Percentiles rank a stretch among this genome's conserved stretches.
Evolutionary conservation across 371 early-diverging fungal species (phyloP).

Genomic region (Nematocida homosporus): DNA sequence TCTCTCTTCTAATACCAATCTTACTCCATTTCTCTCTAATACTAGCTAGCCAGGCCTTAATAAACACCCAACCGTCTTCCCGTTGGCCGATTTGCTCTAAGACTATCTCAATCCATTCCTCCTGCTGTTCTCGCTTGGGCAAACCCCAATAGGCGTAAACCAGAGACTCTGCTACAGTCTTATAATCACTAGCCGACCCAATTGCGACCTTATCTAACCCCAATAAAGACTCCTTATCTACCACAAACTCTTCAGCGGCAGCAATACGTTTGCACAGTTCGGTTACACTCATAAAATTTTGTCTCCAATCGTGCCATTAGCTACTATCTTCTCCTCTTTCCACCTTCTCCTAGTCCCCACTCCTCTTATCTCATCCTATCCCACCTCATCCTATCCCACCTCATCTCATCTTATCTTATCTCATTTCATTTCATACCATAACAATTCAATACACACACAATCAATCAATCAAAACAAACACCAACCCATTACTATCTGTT

Average conservation of each 20-base stretch:
- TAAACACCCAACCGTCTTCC: slow-evolving; percentile 5
- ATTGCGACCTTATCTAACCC: neutral
- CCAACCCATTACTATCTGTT: neutral
- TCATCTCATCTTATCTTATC: too few species aligned
- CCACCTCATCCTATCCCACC: too few species aligned
- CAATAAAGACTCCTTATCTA: slow-evolving; percentile 1
- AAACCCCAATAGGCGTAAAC: slow-evolving; percentile 30
- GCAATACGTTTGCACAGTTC: slow-evolving; percentile 35
- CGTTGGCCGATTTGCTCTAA: slow-evolving; percentile 8
- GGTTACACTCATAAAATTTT: slow-evolving; percentile 34
- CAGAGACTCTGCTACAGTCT: neutral
- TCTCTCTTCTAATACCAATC: slow-evolving; percentile 21
- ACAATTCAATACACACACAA: too few species aligned
- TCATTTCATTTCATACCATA: too few species aligned
- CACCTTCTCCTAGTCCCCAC: too few species aligned
- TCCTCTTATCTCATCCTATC: too few species aligned
- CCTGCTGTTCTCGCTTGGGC: slow-evolving; percentile 32
- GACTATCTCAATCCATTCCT: slow-evolving; percentile 31
- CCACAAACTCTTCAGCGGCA: slow-evolving; percentile 34
- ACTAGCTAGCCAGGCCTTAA: neutral
- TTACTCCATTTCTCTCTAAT: slow-evolving; percentile 8
- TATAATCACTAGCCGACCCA: neutral
- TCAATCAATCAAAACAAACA: neutral
- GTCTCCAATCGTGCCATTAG: neutral
- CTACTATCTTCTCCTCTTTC: too few species aligned